phyloP scores from a whole-genome alignment of 1,284 basidiomycete genomes.

The Leccinum cinnamomeum region DNA sequence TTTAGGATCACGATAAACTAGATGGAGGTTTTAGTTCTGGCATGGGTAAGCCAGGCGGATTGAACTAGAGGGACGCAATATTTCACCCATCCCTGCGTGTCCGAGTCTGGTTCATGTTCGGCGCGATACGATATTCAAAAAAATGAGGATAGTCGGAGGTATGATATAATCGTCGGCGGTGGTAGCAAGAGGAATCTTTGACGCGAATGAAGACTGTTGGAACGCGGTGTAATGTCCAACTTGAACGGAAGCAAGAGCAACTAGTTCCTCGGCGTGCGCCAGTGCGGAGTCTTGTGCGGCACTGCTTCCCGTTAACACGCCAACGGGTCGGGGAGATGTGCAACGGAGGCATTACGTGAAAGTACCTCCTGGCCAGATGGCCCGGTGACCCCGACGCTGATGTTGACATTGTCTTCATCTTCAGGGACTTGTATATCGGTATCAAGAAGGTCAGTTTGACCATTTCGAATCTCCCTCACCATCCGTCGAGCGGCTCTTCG shows the following conservation, averaged over 20 bases:
- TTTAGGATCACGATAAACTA: conserved; percentile 76
- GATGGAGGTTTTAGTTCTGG: conserved; percentile 63
- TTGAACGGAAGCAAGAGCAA: conserved; percentile 63
- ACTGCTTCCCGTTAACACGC: conserved; percentile 28
- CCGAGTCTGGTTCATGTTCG: conserved; percentile 52
- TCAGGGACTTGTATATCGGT: conserved; percentile 44
- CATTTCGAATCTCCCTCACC: conserved; percentile 60
- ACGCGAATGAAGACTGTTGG: conserved; percentile 81
- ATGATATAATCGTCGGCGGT: conserved; percentile 88
- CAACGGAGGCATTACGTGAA: conserved; percentile 27
- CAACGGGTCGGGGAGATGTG: conserved; percentile 28
- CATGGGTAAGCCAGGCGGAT: conserved; percentile 75
- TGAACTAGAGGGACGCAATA: conserved; percentile 64
- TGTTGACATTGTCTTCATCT: conserved; percentile 62
- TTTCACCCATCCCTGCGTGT: conserved; percentile 45
- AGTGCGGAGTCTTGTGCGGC: conserved; percentile 30
- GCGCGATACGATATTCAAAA: conserved; percentile 57
- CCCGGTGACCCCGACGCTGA: conserved; percentile 61
- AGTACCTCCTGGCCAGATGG: conserved; percentile 32
- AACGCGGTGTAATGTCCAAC: conserved; percentile 85
- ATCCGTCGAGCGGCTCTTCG: conserved; percentile 77
- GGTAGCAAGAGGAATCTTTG: conserved; percentile 79
- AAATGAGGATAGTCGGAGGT: conserved; percentile 68
- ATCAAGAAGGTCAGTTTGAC: conserved; percentile 45
- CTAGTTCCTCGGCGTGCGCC: conserved; percentile 64